Conservation (phyloP, 768 basidiomycete genomes). For the Dentipellis fragilis region DNA sequence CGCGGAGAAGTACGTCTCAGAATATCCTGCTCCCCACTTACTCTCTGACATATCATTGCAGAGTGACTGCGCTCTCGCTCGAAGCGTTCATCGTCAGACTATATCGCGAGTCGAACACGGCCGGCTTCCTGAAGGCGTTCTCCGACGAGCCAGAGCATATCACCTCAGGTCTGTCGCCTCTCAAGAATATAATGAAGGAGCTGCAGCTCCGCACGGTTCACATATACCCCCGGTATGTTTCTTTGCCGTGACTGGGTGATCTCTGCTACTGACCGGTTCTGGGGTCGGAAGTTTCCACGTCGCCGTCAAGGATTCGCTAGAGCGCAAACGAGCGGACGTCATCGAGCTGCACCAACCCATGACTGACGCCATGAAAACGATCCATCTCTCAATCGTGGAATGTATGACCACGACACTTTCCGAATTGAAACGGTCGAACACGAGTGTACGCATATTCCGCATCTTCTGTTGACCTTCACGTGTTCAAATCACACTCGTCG, state of each 20-base stretch:
- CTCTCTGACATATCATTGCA: constrained; percentile 19
- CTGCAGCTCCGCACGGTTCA: constrained; percentile 82
- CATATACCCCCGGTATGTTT: constrained; percentile 76
- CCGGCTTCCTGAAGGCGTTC: constrained; percentile 93
- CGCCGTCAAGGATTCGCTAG: constrained; percentile 72
- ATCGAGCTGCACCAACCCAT: constrained; percentile 84
- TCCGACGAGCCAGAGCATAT: constrained; percentile 96
- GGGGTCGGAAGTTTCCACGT: constrained; percentile 67
- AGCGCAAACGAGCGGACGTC: constrained; percentile 80
- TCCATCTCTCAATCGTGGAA: constrained; percentile 85
- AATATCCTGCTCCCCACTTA: neutral
- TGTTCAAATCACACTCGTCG: neutral
- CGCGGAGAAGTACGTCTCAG: constrained; percentile 66
- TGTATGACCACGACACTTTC: constrained; percentile 88
- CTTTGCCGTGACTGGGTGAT: neutral
- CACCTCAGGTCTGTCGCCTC: constrained; percentile 82
- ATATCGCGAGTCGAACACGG: constrained; percentile 81
- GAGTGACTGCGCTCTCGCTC: constrained; percentile 73
- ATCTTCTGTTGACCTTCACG: constrained; percentile 3
- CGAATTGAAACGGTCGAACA: constrained; percentile 84
- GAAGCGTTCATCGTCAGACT: constrained; percentile 93
- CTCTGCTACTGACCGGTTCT: constrained; percentile 5
- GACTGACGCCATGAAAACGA: constrained; percentile 81
- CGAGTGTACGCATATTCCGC: constrained; percentile 31
- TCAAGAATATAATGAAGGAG: constrained; percentile 89